phyloP scores from a whole-genome alignment of 306 rosid species.

The Canavalia gladiata region DNA sequence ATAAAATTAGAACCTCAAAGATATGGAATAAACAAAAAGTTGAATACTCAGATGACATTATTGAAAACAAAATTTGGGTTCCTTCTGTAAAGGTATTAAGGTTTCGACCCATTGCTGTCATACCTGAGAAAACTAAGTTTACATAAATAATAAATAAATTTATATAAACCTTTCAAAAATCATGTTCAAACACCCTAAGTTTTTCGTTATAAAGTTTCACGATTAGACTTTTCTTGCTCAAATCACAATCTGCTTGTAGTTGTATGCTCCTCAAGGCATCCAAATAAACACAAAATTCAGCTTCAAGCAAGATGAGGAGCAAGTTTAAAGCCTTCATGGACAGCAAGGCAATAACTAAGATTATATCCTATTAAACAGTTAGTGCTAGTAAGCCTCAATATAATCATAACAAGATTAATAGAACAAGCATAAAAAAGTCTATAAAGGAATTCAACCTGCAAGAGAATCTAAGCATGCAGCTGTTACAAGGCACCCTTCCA shows the following conservation, averaged over 20 bases:
- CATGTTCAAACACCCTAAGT: not conserved
- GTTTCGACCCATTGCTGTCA: constrained; percentile 7
- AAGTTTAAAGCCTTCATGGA: not conserved
- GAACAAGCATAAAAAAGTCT: constrained; percentile 27
- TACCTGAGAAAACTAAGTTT: constrained; percentile 1
- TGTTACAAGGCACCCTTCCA: constrained; percentile 94
- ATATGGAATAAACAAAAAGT: constrained; percentile 12
- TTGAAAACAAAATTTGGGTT: constrained; percentile 21
- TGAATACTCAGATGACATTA: not conserved
- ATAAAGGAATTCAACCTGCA: constrained; percentile 69
- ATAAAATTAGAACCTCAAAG: constrained; percentile 1
- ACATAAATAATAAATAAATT: not conserved
- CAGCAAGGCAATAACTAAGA: constrained; percentile 8
- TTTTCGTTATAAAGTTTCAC: constrained; percentile 33
- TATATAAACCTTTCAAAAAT: not conserved
- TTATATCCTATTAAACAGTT: constrained; percentile 12
- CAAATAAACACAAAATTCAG: constrained; percentile 25
- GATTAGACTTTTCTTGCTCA: constrained; percentile 17
- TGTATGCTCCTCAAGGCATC: constrained; percentile 26
- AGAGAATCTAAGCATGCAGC: constrained; percentile 86
- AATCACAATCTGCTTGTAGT: constrained; percentile 25
- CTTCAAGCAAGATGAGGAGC: constrained; percentile 15
- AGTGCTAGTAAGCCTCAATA: constrained; percentile 22
- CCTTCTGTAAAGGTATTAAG: constrained; percentile 2
- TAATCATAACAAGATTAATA: constrained; percentile 20